Evolutionary conservation across 805 yeast species (phyloP).

Genomic region (Hemisphaericaspora nanyangensis): DNA sequence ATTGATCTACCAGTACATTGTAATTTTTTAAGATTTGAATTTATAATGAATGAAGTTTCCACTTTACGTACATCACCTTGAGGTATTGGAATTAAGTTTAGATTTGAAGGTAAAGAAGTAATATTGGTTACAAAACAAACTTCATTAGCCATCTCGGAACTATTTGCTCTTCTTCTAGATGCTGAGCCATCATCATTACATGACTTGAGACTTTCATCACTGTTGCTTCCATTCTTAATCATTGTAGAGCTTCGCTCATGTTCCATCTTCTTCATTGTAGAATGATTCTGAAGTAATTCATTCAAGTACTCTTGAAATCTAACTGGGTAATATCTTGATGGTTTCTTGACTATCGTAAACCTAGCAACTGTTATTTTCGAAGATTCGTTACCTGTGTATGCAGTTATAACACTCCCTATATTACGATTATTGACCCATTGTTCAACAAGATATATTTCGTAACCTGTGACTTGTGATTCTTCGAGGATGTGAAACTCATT

Average conservation of each 20-base stretch:
- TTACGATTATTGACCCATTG: slow-evolving; percentile 86
- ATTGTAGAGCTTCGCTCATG: slow-evolving; percentile 5
- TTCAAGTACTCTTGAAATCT: slow-evolving; percentile 58
- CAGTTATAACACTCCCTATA: slow-evolving; percentile 63
- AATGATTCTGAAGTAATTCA: slow-evolving; percentile 61
- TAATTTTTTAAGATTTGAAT: slow-evolving; percentile 70
- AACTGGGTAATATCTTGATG: slow-evolving; percentile 45
- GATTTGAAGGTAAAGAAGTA: slow-evolving; percentile 71
- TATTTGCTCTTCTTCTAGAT: not conserved
- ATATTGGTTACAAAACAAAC: slow-evolving; percentile 74
- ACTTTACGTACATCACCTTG: slow-evolving; percentile 51
- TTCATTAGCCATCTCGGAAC: slow-evolving; percentile 13
- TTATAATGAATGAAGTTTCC: slow-evolving; percentile 61
- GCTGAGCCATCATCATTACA: not conserved
- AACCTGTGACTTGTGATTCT: slow-evolving; percentile 58
- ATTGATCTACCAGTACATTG: slow-evolving; percentile 87
- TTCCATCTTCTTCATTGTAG: slow-evolving; percentile 58
- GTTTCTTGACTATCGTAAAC: slow-evolving; percentile 50
- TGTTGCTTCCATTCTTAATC: slow-evolving; percentile 3
- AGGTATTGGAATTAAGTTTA: slow-evolving; percentile 68
- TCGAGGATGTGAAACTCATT: slow-evolving; percentile 41
- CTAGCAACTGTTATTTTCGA: slow-evolving; percentile 58
- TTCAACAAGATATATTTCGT: slow-evolving; percentile 87
- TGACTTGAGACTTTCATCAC: not conserved
- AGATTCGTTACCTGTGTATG: slow-evolving; percentile 80